Base-by-base conservation (phyloP, 306 rosid species). In the Clitoria ternatea region DNA sequence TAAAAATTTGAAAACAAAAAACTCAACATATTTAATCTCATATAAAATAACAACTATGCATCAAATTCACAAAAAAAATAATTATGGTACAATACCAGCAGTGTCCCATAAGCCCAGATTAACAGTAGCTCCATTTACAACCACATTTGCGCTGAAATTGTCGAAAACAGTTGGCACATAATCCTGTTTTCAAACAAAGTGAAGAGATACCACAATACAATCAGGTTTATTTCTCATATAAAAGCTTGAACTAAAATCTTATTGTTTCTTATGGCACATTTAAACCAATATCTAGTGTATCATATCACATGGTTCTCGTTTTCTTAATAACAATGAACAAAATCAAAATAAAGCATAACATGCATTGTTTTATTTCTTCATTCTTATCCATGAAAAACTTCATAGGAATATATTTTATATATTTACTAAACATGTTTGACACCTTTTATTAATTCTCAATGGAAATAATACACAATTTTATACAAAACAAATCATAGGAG, bases 61-160 rank as follows among this genome's bases (percentile, higher is more conserved):
- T n/a, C n/a, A n/a, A n/a, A n/a, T 66, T 32, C 8, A 19, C 15
- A 75, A 4, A 70, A 20, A 78, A 53, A 26, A 64, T 30, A 53
- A n/a, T 12, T 6, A 1, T 0, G 17, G 2, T 27, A 27, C 63
- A 61, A 77, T 87, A 94, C 99, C 97, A 23, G 99, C 97, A 72
- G 99, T 94, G 75, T 94, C 99, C 97, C 99, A 94, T 72, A 94
- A 83, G 40, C 99, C 99, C 72, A 94, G 86, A 80, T 94, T 94
- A 52, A 94, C 99, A 60, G 99, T 94, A 80, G 77, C 62, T 67
- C 99, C 99, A 80, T 94, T 91, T 74, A 94, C 99, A 70, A 94
- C 99, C 82, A 94, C 99, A 65, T 94, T 94, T 80, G 97, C 99
- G 60, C 97, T 94, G 80, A 94, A 94, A 85, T 94, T 94, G 96